Base-by-base conservation (phyloP, 805 yeast genomes). In the Wickerhamiella alocasiicola region DNA sequence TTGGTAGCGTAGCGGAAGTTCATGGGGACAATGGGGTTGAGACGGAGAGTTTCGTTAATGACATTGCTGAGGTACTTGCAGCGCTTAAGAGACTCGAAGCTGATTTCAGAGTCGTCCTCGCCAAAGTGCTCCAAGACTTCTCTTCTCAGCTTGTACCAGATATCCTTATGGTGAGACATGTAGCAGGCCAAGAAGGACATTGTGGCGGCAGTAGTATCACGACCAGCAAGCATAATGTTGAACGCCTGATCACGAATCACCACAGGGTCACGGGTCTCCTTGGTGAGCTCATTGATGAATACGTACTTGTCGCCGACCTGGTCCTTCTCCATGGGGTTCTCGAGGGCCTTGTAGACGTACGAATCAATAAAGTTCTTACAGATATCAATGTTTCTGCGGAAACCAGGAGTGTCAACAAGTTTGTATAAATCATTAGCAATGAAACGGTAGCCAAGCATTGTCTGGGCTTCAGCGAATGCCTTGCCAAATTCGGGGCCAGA, bases 141-240 rank as follows among this genome's bases (percentile, higher is more conserved):
- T 27, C 51, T 53, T 41, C 70, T 63, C 42, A 71, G 60, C 44
- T 55, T 53, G 17, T 45, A 35, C 43, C 47, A 57, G 15, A 54
- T 51, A 6, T 50, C 43, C 26, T 53, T 52, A 50, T 68, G 55
- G 42, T 68, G 59, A 9, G 71, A 64, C 40, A 71, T 59, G 49
- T 68, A 68, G 46, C 56, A 67, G 36, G 69, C 57, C 17, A 63
- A 51, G 52, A 63, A 68, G n/a, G 71, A 62, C 42, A 71, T 61
- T 26, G 68, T 55, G 3, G 69, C 65, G 7, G 76, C 75, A 11
- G 76, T 71, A 33, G 76, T 71, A 49, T 71, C 76, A 49, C 76
- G 62, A 23, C 74, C 75, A 13, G 76, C 76, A 17, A 70, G 53
- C 43, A 71, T 59, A 42, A 71, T 65, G 50, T 68, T 70, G 53